Base-by-base conservation (phyloP, 2,329 filamentous ascomycete genomes). In the Zymoseptoria passerinii region DNA sequence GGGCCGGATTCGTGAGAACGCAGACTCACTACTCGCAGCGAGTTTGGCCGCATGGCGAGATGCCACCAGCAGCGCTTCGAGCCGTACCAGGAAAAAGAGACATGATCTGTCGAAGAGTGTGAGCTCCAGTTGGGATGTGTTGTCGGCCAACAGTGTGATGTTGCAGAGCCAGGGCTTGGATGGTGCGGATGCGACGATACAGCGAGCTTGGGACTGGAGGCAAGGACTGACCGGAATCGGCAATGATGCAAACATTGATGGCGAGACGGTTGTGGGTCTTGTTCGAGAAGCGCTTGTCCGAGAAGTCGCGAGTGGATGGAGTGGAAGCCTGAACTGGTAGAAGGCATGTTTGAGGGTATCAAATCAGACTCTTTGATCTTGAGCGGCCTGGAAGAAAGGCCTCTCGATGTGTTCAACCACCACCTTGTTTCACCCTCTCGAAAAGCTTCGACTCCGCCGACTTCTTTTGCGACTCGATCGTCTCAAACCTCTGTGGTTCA, bases 51-150 rank as follows among this genome's bases (percentile, higher is more conserved):
- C 65, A 4, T 68, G 69, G 55, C 60, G 59, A 10, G 65, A 64
- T 27, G 61, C 61, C 4, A 44, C 57, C 1, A 61, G 57, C 27
- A 61, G 58, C 23, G 62, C 58, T 7, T 58, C 55, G 8, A 52
- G 52, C 52, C 53, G 56, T 28, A 35, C 40, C 13, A 57, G 28
- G 19, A 55, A 48, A 23, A 52, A 59, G 49, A 64, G 65, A 51
- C 67, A 69, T 49, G 57, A 62, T 27, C 48, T 64, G 5, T 27
- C 23, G 7, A 52, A 28, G 50, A 64, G 58, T 50, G 67, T 61
- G 9, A 66, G 68, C 54, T 66, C 66, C 28, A 69, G 66, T 50
- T 69, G 66, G 61, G 68, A 71, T 40, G 56, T 70, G 59, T 52
- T 71, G 28, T 67, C 64, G 5, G 61, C 62, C 19, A 54, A 53